Evolutionary conservation across 2,329 filamentous ascomycete species (phyloP).

Genomic region (Colletotrichum sp.): DNA sequence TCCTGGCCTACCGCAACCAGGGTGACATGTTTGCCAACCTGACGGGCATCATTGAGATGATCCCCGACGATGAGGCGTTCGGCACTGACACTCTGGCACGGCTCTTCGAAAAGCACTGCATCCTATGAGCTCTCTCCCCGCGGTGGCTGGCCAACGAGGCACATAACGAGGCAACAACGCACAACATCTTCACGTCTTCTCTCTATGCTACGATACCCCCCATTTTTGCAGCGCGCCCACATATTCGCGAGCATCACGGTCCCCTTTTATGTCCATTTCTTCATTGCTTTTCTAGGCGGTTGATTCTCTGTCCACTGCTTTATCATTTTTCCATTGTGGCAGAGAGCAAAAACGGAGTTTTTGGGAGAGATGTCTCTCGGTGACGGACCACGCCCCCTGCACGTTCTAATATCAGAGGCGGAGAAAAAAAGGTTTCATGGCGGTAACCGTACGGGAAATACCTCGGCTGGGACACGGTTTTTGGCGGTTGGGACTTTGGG

Average conservation of each 20-base stretch:
- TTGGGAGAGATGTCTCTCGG: not conserved
- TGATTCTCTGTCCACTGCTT: not conserved
- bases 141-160: not conserved
- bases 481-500: not conserved
- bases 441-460: not conserved
- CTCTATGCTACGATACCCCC: constrained; percentile 23
- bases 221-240: constrained; percentile 11
- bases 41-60: constrained; percentile 84
- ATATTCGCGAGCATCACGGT: not conserved
- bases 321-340: not conserved
- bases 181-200: constrained; percentile 5
- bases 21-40: constrained; percentile 92
- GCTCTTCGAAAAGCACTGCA: constrained; percentile 57
- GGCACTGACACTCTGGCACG: constrained; percentile 57
- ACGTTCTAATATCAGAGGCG: not conserved
- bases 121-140: constrained; percentile 46
- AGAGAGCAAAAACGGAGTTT: not conserved
- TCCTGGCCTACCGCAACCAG: constrained; percentile 85
- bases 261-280: not conserved
- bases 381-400: not conserved
- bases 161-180: not conserved
- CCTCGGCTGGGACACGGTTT: not conserved
- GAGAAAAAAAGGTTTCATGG: not conserved
- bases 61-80: constrained; percentile 72
- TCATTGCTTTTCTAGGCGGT: not conserved